A percentile compares a stretch with the other conserved stretches of the same genome.
Evolutionary conservation across 2,329 filamentous ascomycete species (phyloP).

Genomic region (Pyricularia sp.): DNA sequence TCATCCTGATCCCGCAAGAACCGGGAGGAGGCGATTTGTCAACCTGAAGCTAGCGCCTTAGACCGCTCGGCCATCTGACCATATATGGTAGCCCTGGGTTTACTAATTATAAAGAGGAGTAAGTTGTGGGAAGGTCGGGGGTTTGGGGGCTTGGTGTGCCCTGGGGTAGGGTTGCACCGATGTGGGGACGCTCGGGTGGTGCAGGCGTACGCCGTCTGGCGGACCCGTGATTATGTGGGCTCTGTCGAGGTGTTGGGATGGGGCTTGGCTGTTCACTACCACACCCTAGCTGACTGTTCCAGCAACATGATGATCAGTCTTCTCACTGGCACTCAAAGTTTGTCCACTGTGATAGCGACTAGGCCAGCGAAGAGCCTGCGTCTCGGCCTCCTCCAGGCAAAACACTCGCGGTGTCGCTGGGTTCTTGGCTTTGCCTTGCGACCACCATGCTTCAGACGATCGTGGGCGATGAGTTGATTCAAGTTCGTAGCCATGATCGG

Average conservation of each 20-base stretch:
- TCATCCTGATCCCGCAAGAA: background rate
- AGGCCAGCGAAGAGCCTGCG: background rate
- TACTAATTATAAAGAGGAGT: background rate
- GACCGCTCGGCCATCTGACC: slow-evolving; percentile 9
- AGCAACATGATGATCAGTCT: background rate
- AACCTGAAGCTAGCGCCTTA: slow-evolving; percentile 9
- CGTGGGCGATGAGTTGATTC: background rate
- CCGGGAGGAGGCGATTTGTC: background rate
- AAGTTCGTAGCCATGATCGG: background rate
- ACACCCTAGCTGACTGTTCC: background rate
- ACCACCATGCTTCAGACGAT: background rate
- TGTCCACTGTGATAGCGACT: background rate
- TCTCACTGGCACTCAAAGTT: background rate
- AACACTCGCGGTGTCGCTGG: too few relatives aligned
- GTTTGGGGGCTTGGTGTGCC: background rate
- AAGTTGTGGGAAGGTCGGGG: background rate
- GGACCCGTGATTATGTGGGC: background rate
- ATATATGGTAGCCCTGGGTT: background rate
- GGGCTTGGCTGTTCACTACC: too few relatives aligned
- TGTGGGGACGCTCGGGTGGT: background rate
- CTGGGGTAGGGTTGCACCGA: too few relatives aligned
- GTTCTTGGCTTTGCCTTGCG: background rate
- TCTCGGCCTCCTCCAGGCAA: background rate
- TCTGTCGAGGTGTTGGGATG: background rate
- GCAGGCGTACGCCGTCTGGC: too few relatives aligned